These are phyloP conservation scores for Teratosphaeriaceae sp. DNA, from an alignment of 2,329 filamentous ascomycete genomes.

Conservation along the genomic window DNA sequence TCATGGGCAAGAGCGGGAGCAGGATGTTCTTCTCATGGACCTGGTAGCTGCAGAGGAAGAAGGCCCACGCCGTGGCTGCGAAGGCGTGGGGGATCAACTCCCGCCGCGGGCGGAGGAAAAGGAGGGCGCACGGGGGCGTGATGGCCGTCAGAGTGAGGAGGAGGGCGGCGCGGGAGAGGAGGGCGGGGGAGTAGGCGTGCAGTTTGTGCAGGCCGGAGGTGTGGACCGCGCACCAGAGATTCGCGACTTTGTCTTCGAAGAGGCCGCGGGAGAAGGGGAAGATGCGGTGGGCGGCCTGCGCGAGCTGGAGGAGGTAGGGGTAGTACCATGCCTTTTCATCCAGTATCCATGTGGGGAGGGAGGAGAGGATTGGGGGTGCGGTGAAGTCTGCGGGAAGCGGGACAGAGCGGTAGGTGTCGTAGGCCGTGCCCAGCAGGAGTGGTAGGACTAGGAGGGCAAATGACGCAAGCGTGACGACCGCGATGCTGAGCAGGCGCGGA, in stretches of 20 bases:
- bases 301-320: conserved; percentile 67
- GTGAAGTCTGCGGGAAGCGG: conserved; percentile 45
- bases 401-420: conserved; percentile 60
- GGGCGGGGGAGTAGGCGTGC: conserved; percentile 59
- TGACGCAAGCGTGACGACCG: conserved; percentile 62
- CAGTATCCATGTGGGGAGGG: conserved; percentile 50
- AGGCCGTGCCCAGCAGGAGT: conserved; percentile 63
- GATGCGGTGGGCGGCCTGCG: conserved; percentile 82
- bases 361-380: conserved; percentile 55
- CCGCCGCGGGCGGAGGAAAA: conserved; percentile 72
- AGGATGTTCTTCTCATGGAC: conserved; percentile 98
- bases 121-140: conserved; percentile 67
- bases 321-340: conserved; percentile 62
- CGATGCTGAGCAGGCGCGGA: conserved; percentile 65
- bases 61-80: conserved; percentile 84
- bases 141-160: conserved; percentile 69
- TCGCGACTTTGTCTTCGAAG: conserved; percentile 98
- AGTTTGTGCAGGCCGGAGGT: conserved; percentile 71
- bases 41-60: conserved; percentile 96
- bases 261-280: conserved; percentile 94
- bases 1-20: conserved; percentile 89
- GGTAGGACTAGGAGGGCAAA: conserved; percentile 73
- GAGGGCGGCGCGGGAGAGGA: conserved; percentile 72
- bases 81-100: conserved; percentile 73
- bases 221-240: conserved; percentile 93